Evolutionary conservation across 495 filamentous ascomycete genomes (phyloP).

Genomic region (Penicillium ucsense): DNA sequence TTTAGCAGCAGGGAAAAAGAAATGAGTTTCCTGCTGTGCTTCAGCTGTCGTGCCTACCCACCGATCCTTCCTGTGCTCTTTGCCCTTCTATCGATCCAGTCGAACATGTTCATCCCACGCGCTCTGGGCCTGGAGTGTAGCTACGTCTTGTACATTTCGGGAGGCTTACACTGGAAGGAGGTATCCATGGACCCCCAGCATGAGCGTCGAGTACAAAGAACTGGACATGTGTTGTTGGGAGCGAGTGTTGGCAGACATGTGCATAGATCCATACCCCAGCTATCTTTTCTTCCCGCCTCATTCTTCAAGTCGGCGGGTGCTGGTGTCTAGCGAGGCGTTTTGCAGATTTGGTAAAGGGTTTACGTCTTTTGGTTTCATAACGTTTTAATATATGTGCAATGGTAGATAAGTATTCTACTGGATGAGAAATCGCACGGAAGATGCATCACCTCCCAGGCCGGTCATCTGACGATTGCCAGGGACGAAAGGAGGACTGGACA

Average conservation of each 20-base stretch:
- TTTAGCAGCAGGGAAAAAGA: constrained; percentile 15
- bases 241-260: background rate
- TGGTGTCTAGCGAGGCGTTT: constrained; percentile 21
- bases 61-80: background rate
- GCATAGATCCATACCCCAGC: background rate
- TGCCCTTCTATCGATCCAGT: background rate
- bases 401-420: no score
- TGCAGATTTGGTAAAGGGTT: constrained; percentile 11
- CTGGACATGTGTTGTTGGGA: no score
- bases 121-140: background rate
- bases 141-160: no score
- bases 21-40: constrained; percentile 6
- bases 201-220: no score
- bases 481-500: background rate
- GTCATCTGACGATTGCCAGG: no score
- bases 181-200: no score
- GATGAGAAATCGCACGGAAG: no score
- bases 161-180: no score
- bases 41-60: background rate
- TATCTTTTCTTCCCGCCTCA: background rate
- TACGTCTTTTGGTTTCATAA: background rate
- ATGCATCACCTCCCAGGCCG: no score
- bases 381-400: no score
- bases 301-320: constrained; percentile 1
- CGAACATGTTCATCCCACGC: background rate